Evolutionary conservation across 2,329 filamentous ascomycete species (phyloP), one percentile per base, ranked within the genome.

Genomic region (Aureobasidium musti): DNA sequence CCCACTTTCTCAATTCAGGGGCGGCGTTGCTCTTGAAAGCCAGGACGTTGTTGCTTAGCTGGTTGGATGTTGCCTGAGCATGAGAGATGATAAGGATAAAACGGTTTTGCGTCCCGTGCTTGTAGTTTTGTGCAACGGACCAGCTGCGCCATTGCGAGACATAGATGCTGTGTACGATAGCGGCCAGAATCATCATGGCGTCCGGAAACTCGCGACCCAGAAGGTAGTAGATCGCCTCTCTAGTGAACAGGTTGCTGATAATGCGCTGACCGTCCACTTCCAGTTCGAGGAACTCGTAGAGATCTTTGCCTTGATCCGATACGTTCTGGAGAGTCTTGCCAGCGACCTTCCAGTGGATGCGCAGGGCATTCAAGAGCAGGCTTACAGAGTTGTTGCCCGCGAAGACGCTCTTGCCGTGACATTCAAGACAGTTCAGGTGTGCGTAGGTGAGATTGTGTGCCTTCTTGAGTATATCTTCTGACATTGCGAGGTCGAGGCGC

Each of bases 21-120:
- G 37, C 14, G 1, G 37, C 37, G 19, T 30, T 52, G 30, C 47
- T 23, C n/a, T 37, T 35, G 50, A 65, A 65, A 2, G 61, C 50
- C 11, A 65, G 39, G 3, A 65, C 61, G 7, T 41, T 54, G 61
- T 65, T 65, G 37, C 43, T 50, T 1, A 65, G 39, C 7, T 65
- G 61, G 11, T 65, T 65, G 5, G 61, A 45, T 2, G 26, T 56
- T 10, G 49, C 50, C 33, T 65, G 61, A 19, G 61, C 61, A 4
- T 64, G 61, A 13, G 49, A 19, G 26, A 64, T 53, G 39, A 64
- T 26, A 1, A 41, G 21, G 5, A 23, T 37, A 10, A 26, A 30
- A 2, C 35, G 23, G 26, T 13, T 11, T 7, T 28, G 14, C 2
- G 41, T 5, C 10, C 6, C 17, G 37, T 65, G 23, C 28, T 65